Percentiles rank a stretch among this genome's conserved stretches.
Evolutionary conservation across 495 filamentous ascomycete genomes (phyloP).

Genomic region (Pseudotulostoma volvatum): DNA sequence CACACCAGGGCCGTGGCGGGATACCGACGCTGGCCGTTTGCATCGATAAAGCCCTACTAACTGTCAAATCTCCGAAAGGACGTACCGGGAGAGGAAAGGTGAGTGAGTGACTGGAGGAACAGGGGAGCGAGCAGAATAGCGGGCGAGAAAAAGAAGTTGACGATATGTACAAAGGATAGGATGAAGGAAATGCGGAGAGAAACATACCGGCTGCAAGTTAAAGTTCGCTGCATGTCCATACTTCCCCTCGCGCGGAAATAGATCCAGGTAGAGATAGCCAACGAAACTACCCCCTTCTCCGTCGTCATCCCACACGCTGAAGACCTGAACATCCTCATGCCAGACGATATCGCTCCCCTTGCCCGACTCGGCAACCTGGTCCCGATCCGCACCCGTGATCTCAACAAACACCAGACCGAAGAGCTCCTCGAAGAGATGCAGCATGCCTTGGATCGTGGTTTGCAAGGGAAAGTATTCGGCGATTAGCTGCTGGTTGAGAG

Average conservation of each 20-base stretch:
- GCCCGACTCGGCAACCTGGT: constrained; percentile 36
- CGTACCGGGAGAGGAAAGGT: no score
- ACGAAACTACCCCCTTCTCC: constrained; percentile 48
- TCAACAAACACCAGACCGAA: constrained; percentile 88
- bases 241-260: constrained; percentile 51
- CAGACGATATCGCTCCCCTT: constrained; percentile 51
- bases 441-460: constrained; percentile 75
- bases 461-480: constrained; percentile 88
- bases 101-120: no score
- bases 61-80: background rate
- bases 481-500: constrained; percentile 74
- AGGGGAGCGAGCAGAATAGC: no score
- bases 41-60: constrained; percentile 37
- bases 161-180: background rate
- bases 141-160: background rate
- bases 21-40: constrained; percentile 42
- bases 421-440: constrained; percentile 82
- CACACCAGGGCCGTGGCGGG: constrained; percentile 56
- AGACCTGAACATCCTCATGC: constrained; percentile 54
- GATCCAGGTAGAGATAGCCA: constrained; percentile 55
- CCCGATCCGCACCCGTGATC: constrained; percentile 44
- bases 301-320: constrained; percentile 57
- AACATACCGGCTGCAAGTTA: constrained; percentile 46
- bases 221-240: constrained; percentile 65
- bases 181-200: constrained; percentile 3